phyloP scores from a whole-genome alignment of 2,329 filamentous ascomycete species.

The Moelleriella libera region DNA sequence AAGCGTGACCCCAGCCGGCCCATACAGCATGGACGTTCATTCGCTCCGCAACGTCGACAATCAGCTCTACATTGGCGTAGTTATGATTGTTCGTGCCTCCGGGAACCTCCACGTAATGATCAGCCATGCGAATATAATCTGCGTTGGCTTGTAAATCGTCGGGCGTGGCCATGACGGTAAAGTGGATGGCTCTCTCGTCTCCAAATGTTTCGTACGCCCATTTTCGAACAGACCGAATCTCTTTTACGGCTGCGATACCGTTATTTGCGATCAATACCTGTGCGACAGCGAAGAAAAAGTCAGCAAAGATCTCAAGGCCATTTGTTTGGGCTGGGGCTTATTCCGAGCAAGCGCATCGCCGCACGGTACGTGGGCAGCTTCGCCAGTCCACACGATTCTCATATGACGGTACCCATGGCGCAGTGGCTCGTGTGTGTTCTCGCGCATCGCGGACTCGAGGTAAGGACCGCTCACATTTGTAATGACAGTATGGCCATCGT shows the following conservation, averaged over 20 bases:
- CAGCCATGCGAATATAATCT: slow-evolving; percentile 98
- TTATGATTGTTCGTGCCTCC: slow-evolving; percentile 99
- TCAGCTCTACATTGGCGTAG: slow-evolving; percentile 98
- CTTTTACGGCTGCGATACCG: slow-evolving; percentile 98
- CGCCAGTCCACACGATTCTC: no score
- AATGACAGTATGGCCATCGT: slow-evolving; percentile 95
- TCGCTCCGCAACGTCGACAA: slow-evolving; percentile 95
- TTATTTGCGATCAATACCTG: slow-evolving; percentile 99
- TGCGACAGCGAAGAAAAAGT: not conserved
- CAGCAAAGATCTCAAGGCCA: not conserved
- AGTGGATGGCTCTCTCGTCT: slow-evolving; percentile 95
- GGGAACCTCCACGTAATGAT: slow-evolving; percentile 97
- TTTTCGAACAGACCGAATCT: slow-evolving; percentile 98
- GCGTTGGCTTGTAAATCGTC: slow-evolving; percentile 96
- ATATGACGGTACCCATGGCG: no score
- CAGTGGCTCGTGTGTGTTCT: no score
- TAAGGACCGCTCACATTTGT: slow-evolving; percentile 59
- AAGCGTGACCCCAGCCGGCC: slow-evolving; percentile 98
- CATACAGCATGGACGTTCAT: slow-evolving; percentile 98
- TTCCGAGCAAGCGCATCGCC: no score
- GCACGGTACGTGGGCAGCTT: no score
- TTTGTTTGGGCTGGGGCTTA: no score
- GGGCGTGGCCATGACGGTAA: slow-evolving; percentile 98
- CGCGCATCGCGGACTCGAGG: no score
- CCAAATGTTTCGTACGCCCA: slow-evolving; percentile 99